A percentile compares a stretch with the other conserved stretches of the same genome.
Conservation (phyloP, 352 stramenopile genomes). For the Globisporangium barbulae region DNA sequence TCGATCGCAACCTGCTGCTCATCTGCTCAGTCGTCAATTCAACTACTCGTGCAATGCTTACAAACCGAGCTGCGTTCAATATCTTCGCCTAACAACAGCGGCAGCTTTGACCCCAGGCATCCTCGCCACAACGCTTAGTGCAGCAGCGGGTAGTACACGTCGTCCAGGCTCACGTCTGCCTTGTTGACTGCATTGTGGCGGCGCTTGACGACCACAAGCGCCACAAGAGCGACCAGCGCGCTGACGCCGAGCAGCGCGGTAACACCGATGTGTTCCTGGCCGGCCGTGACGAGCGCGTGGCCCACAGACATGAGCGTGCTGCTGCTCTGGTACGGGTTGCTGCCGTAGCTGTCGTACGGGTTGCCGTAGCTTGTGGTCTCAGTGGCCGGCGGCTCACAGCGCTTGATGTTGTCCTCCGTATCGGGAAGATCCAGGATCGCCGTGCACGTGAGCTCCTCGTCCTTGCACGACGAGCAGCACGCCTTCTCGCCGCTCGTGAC, state of each 20-base stretch:
- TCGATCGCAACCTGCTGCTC: neutral
- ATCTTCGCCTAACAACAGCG: neutral
- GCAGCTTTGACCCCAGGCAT: neutral
- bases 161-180: slow-evolving; percentile 25
- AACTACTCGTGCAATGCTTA: neutral
- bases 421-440: slow-evolving; percentile 43
- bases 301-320: slow-evolving; percentile 25
- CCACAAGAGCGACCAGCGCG: slow-evolving; percentile 43
- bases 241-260: slow-evolving; percentile 33
- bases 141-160: slow-evolving; percentile 64
- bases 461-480: slow-evolving; percentile 48
- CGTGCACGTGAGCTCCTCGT: slow-evolving; percentile 29
- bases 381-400: slow-evolving; percentile 33
- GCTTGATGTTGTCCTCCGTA: slow-evolving; percentile 43
- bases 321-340: slow-evolving; percentile 14
- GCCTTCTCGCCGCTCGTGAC: slow-evolving; percentile 23
- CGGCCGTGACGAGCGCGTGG: slow-evolving; percentile 18
- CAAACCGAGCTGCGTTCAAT: neutral
- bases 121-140: slow-evolving; percentile 24
- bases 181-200: slow-evolving; percentile 23
- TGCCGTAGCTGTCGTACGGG: slow-evolving; percentile 18
- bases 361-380: slow-evolving; percentile 18
- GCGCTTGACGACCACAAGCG: slow-evolving; percentile 48
- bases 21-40: neutral
- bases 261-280: slow-evolving; percentile 27